phyloP scores from a whole-genome alignment of 805 yeast genomes.

The Myxozyma nipponensis region DNA sequence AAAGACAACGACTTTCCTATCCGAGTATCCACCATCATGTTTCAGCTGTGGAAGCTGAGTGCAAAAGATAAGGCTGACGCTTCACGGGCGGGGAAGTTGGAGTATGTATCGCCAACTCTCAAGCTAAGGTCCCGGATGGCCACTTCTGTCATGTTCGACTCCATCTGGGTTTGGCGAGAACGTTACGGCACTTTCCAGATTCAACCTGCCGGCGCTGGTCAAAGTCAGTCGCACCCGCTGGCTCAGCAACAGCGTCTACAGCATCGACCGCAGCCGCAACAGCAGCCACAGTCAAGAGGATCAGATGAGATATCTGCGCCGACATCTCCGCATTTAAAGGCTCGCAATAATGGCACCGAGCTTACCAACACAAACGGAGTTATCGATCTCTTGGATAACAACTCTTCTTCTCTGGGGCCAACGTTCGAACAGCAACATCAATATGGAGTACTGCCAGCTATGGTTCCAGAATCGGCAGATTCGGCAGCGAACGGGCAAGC shows the following conservation, averaged over 20 bases:
- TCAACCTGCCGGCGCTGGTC: conserved; percentile 19
- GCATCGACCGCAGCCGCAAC: conserved; percentile 9
- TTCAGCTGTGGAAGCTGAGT: conserved; percentile 87
- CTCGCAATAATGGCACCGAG: conserved; percentile 14
- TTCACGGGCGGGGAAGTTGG: conserved; percentile 15
- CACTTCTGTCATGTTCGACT: conserved; percentile 89
- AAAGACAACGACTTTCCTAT: conserved; percentile 89
- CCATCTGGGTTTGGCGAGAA: conserved; percentile 76
- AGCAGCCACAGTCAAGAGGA: conserved; percentile 3
- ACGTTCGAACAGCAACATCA: conserved; percentile 22
- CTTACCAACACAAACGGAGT: conserved; percentile 19
- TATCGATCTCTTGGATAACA: conserved; percentile 21
- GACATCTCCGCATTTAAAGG: conserved; percentile 10
- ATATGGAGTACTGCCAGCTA: conserved; percentile 1
- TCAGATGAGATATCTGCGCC: background rate
- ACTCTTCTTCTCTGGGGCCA: conserved; percentile 11
- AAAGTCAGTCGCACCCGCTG: conserved; percentile 6
- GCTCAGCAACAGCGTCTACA: background rate
- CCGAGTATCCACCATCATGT: conserved; percentile 89
- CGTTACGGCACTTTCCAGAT: conserved; percentile 56
- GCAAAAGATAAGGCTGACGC: conserved; percentile 35
- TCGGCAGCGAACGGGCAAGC: background rate
- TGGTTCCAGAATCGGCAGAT: conserved; percentile 6
- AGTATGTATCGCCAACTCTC: conserved; percentile 29
- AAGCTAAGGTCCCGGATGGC: conserved; percentile 76